Evolutionary conservation across 202 grass and related monocot species (phyloP), one percentile per base, ranked within the genome.

Genomic region (Panicum hallii): DNA sequence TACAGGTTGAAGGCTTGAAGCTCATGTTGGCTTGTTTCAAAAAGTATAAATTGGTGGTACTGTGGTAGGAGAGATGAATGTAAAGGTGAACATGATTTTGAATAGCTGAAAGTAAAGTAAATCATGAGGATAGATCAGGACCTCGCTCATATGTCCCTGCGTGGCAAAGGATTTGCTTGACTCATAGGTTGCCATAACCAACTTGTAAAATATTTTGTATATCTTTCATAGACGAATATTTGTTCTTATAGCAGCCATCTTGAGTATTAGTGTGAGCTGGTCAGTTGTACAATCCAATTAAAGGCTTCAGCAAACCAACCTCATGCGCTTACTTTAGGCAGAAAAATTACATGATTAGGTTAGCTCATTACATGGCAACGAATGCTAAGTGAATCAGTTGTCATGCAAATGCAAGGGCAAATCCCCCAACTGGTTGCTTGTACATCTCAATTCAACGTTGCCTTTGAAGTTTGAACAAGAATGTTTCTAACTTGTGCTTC

Each of bases 11-110:
- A 38, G 7, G 36, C 2, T 38, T 38, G 36, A 38, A 38, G 7
- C 11, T 48, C n/a, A 47, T 71, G 41, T 47, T 70, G 67, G 67
- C 11, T 26, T 30, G 22, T 71, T 71, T 71, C 44, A 71, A 28
- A 2, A 70, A 46, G 23, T 16, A 49, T 8, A 49, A 49, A 30
- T 49, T 72, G 69, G 23, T 49, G 44, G 26, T 26, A 26, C 26
- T 26, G 26, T 26, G 26, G 44, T 16, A 49, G 44, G 44, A 48
- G 44, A 70, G 42, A 70, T 47, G 42, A 44, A 22, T 3, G 40
- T 23, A 69, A 11, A 69, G 11, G 66, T 20, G 40, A 45, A 43
- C 19, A 22, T 22, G 66, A 69, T 70, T 45, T 70, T 45, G 11
- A 62, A 14, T 62, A 30, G 23, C 60, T 30, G 11, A 44, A 65